These are phyloP conservation scores for Arachis stenosperma DNA, from an alignment of 306 rosid species.

Conservation along the genomic window DNA sequence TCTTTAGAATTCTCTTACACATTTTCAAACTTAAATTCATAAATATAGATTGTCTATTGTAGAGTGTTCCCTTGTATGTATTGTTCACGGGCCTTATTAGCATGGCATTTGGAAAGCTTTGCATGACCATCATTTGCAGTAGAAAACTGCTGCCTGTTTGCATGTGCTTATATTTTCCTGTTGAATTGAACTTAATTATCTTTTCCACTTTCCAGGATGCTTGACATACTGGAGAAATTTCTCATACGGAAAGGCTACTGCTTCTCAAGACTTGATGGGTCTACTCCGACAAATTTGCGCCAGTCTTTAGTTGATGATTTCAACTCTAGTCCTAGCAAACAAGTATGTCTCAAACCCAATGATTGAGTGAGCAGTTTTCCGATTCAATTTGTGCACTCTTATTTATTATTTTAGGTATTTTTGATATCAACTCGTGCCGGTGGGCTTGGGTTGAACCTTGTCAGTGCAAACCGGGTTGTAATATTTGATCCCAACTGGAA, in stretches of 20 bases:
- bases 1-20: background rate
- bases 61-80: conserved; percentile 2
- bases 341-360: conserved; percentile 49
- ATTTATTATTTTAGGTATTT: conserved; percentile 67
- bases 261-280: conserved; percentile 95
- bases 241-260: conserved; percentile 85
- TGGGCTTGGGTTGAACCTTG: conserved; percentile 97
- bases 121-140: conserved; percentile 21
- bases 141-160: conserved; percentile 21
- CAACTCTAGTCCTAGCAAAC: conserved; percentile 95
- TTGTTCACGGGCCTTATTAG: conserved; percentile 23
- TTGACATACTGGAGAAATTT: conserved; percentile 89
- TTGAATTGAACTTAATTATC: too few relatives aligned
- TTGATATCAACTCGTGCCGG: conserved; percentile 96
- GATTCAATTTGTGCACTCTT: conserved; percentile 30
- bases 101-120: conserved; percentile 5
- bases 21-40: conserved; percentile 21
- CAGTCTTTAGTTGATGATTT: conserved; percentile 88
- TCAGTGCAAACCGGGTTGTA: conserved; percentile 94
- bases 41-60: background rate
- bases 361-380: conserved; percentile 25
- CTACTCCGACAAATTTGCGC: conserved; percentile 83
- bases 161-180: background rate
- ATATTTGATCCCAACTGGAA: conserved; percentile 98
- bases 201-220: conserved; percentile 62